Base-by-base conservation (phyloP, 768 basidiomycete species). In the Termitomyces bulborhizus region DNA sequence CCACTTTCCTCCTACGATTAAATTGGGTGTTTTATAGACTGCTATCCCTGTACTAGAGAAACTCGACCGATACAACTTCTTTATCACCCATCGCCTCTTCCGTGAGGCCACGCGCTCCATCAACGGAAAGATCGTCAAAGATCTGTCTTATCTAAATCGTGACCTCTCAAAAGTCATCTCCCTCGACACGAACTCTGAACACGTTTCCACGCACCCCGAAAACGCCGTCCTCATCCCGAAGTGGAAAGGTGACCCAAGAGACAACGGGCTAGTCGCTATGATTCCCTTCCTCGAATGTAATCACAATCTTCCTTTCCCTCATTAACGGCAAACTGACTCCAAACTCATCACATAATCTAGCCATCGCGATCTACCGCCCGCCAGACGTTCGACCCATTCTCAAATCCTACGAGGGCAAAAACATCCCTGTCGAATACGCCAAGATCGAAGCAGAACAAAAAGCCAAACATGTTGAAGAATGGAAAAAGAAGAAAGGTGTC, bases 261-360 rank as follows among this genome's bases (percentile, higher is more conserved):
- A 69, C 67, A 82, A 76, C 59, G 92, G 90, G 0, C 82, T 98
- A 40, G 69, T 98, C 18, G 86, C 85, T n/a, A 80, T 98, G 78
- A 94, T 99, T 60, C 96, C 96, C 0, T 98, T 98, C 85, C 79
- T 99, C 4, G 97, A 98, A 75, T 93, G 93, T 79, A 64, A 7
- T 21, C 21, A 21, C 2, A 21, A 76, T 68, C 43, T 52, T 6
- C 13, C 21, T 54, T 13, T 15, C 4, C 63, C 52, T 49, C 26
- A 21, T 47, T 15, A 47, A 57, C 6, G 24, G 48, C 29, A 1
- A 15, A 27, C 4, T 40, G 6, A 37, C 16, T 44, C 1, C 43
- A 11, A 21, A 52, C 45, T 27, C 51, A 51, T 26, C 12, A 3
- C 11, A 46, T 62, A 21, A 21, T 21, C 21, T 21, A 96, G 96